Evolutionary conservation across 495 filamentous ascomycete species (phyloP).

Genomic region (Aspergillus asperescens): DNA sequence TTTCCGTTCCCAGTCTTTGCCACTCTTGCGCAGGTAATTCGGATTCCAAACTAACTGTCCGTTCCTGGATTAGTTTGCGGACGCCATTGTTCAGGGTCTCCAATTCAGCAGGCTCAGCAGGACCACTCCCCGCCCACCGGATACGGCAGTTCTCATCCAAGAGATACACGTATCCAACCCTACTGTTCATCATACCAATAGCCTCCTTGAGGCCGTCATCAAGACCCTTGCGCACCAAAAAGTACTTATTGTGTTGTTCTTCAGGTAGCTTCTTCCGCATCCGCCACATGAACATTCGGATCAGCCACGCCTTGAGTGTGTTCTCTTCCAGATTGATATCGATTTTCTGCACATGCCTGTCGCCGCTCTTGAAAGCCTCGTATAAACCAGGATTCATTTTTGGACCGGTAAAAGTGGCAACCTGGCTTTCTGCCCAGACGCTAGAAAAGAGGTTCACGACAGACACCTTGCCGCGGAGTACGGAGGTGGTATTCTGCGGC

Average conservation of each 20-base stretch:
- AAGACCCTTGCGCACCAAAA: slow-evolving; percentile 75
- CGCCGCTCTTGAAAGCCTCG: slow-evolving; percentile 41
- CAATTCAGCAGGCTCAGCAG: slow-evolving; percentile 61
- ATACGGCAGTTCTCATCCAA: slow-evolving; percentile 84
- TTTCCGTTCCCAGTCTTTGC: slow-evolving; percentile 2
- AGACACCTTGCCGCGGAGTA: slow-evolving; percentile 64
- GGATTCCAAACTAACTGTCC: slow-evolving; percentile 26
- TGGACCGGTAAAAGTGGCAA: slow-evolving; percentile 58
- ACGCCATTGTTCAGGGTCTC: slow-evolving; percentile 65
- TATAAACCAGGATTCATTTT: slow-evolving; percentile 62
- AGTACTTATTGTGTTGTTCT: slow-evolving; percentile 68
- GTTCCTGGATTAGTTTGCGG: slow-evolving; percentile 61
- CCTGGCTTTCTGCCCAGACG: slow-evolving; percentile 79
- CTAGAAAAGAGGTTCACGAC: slow-evolving; percentile 77
- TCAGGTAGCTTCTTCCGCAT: slow-evolving; percentile 51
- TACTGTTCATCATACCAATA: slow-evolving; percentile 77
- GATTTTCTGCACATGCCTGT: slow-evolving; percentile 57
- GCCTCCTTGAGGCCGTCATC: slow-evolving; percentile 65
- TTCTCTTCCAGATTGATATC: slow-evolving; percentile 87
- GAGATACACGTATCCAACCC: slow-evolving; percentile 92
- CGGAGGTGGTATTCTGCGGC: slow-evolving; percentile 62
- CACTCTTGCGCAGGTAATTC: slow-evolving; percentile 20
- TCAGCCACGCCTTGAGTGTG: slow-evolving; percentile 63
- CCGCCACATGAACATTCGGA: slow-evolving; percentile 61
- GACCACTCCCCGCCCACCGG: slow-evolving; percentile 90